A percentile compares a stretch with the other conserved stretches of the same genome.
These are phyloP conservation scores for Antarctomyces pellizariae DNA, from an alignment of 495 filamentous ascomycete genomes.

Conservation along the genomic window DNA sequence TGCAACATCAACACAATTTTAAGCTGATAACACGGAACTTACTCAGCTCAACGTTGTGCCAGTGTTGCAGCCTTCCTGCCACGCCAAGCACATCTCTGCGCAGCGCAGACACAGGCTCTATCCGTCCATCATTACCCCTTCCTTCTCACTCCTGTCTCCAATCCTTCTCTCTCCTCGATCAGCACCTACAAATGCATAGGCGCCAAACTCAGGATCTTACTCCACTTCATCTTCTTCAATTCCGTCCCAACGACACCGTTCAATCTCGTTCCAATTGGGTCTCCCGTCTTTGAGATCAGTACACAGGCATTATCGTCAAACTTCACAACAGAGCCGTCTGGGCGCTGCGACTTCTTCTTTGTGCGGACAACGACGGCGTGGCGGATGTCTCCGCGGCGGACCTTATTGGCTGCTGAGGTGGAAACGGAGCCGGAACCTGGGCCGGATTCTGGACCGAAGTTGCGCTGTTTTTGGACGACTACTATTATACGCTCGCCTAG, in stretches of 20 bases:
- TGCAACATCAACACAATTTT: too few species aligned
- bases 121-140: too few species aligned
- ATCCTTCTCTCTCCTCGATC: too few species aligned
- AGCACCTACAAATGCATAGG: constrained; percentile 72
- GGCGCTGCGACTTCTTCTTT: constrained; percentile 58
- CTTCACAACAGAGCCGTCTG: constrained; percentile 68
- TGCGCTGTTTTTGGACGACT: constrained; percentile 88
- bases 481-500: constrained; percentile 91
- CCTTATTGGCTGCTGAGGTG: constrained; percentile 58
- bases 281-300: constrained; percentile 87
- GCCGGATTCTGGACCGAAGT: constrained; percentile 39
- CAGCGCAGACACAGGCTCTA: too few species aligned
- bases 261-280: constrained; percentile 82
- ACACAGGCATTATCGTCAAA: constrained; percentile 99
- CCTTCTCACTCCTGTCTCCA: too few species aligned
- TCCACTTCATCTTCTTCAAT: constrained; percentile 75
- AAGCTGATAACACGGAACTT: too few species aligned
- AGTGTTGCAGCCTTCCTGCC: too few species aligned
- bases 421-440: constrained; percentile 26
- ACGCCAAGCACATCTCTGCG: too few species aligned
- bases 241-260: constrained; percentile 76
- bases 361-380: constrained; percentile 92
- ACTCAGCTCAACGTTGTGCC: too few species aligned
- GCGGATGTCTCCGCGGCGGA: constrained; percentile 86
- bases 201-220: constrained; percentile 89